phyloP scores from a whole-genome alignment of 2,329 filamentous ascomycete genomes.

The Aspergillus latus region DNA sequence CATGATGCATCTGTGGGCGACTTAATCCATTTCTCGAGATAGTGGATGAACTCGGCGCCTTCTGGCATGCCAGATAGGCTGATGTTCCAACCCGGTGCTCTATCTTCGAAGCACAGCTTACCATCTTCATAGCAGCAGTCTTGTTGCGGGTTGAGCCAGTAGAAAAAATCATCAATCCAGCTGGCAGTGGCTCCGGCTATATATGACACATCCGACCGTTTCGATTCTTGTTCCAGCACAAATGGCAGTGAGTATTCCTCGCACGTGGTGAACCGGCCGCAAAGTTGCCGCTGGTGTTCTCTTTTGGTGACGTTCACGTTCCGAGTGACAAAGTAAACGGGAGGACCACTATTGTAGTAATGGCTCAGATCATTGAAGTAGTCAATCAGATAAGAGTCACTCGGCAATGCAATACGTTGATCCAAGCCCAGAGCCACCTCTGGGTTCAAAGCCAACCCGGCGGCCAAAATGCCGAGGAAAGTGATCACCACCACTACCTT shows the following conservation, averaged over 20 bases:
- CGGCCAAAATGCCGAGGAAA: conserved; percentile 85
- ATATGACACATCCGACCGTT: conserved; percentile 82
- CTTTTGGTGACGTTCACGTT: conserved; percentile 76
- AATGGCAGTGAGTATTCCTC: conserved; percentile 80
- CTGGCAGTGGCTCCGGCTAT: conserved; percentile 85
- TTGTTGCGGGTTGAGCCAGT: conserved; percentile 86
- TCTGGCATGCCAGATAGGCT: conserved; percentile 90
- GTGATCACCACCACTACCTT: conserved; percentile 74
- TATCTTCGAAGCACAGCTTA: conserved; percentile 73
- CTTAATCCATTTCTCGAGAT: conserved; percentile 77
- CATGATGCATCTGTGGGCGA: conserved; percentile 80
- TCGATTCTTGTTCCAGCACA: conserved; percentile 89
- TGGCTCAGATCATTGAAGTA: conserved; percentile 96
- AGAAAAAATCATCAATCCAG: conserved; percentile 96
- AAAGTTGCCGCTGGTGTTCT: conserved; percentile 77
- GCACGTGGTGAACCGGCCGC: conserved; percentile 88
- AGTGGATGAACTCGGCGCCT: conserved; percentile 83
- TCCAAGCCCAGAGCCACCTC: conserved; percentile 84
- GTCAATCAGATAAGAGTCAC: conserved; percentile 88
- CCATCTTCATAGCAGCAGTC: conserved; percentile 73
- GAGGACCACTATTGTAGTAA: conserved; percentile 87
- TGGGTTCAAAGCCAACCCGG: conserved; percentile 79
- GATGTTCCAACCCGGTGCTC: conserved; percentile 82
- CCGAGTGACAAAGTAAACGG: conserved; percentile 92
- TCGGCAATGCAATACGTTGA: conserved; percentile 90